These are phyloP conservation scores for Podaxis mareebaensis DNA, from an alignment of 768 basidiomycete species.

Conservation along the genomic window DNA sequence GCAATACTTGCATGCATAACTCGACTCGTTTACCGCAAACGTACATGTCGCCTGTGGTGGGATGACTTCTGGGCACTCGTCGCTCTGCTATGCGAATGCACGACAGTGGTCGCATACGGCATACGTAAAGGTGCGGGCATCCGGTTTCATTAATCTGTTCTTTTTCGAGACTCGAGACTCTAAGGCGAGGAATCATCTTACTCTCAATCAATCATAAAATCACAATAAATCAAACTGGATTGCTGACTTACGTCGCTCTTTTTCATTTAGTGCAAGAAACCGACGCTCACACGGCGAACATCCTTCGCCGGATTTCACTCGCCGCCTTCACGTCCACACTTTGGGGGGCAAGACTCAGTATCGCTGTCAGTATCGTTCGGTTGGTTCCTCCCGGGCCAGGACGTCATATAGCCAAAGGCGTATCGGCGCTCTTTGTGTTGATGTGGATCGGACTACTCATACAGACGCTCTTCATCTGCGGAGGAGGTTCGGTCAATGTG, in stretches of 20 bases:
- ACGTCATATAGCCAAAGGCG: constrained; percentile 7
- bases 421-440: constrained; percentile 12
- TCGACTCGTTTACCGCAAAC: constrained; percentile 25
- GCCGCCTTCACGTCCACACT: background rate
- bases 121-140: constrained; percentile 13
- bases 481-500: background rate
- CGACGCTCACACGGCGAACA: background rate
- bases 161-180: background rate
- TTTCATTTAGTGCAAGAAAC: background rate
- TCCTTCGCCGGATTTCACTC: background rate
- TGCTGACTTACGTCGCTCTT: background rate
- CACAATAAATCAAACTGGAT: background rate
- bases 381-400: constrained; percentile 6
- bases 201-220: background rate
- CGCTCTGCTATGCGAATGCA: constrained; percentile 21
- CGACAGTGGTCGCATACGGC: constrained; percentile 11
- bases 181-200: background rate
- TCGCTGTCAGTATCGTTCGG: constrained; percentile 21
- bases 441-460: constrained; percentile 14
- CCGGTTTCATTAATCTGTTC: constrained; percentile 13
- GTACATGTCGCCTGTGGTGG: constrained; percentile 29
- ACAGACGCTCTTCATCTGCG: constrained; percentile 18
- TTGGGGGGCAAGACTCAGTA: constrained; percentile 22
- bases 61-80: constrained; percentile 30
- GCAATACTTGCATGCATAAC: constrained; percentile 24